Percentiles rank a stretch among this genome's conserved stretches.
Evolutionary conservation across 805 yeast genomes (phyloP).

Genomic region (Lipomyces oligophaga): DNA sequence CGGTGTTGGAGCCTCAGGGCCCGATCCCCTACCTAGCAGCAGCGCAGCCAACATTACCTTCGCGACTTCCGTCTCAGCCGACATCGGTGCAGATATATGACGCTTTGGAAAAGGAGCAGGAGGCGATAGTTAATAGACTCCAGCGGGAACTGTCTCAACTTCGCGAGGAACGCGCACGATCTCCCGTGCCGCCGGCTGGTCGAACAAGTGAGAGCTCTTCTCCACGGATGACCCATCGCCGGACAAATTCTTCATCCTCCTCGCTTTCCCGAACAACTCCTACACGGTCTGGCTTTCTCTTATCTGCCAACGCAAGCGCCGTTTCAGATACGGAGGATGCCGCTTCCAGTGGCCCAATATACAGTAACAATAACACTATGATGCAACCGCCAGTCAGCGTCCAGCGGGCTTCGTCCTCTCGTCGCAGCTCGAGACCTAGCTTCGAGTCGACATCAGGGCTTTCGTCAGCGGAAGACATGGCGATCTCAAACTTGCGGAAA

Average conservation of each 20-base stretch:
- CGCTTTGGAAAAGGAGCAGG: conserved; percentile 66
- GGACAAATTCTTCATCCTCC: conserved; percentile 35
- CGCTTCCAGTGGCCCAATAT: conserved; percentile 1
- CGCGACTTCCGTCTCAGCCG: conserved; percentile 23
- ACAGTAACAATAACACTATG: conserved; percentile 1
- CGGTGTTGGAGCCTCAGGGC: conserved; percentile 8
- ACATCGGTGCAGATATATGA: conserved; percentile 35
- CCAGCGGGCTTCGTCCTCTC: conserved; percentile 19
- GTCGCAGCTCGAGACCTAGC: conserved; percentile 30
- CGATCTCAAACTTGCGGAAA: conserved; percentile 27
- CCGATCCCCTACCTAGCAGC: neutral
- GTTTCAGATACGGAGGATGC: conserved; percentile 27
- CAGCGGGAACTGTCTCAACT: conserved; percentile 58
- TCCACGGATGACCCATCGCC: conserved; percentile 14
- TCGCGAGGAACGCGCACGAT: conserved; percentile 45
- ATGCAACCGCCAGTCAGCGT: conserved; percentile 7
- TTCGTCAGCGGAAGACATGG: conserved; percentile 27
- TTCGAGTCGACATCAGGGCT: conserved; percentile 28
- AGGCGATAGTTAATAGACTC: conserved; percentile 62
- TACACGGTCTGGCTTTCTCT: conserved; percentile 25
- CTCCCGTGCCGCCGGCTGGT: conserved; percentile 14
- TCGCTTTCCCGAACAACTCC: conserved; percentile 33
- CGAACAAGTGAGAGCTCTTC: conserved; percentile 5
- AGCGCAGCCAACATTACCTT: conserved; percentile 10
- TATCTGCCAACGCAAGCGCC: conserved; percentile 10